Percentiles rank a stretch among this genome's conserved stretches.
Evolutionary conservation across 2,329 filamentous ascomycete species (phyloP).

Genomic region (Colletotrichum aenigma): DNA sequence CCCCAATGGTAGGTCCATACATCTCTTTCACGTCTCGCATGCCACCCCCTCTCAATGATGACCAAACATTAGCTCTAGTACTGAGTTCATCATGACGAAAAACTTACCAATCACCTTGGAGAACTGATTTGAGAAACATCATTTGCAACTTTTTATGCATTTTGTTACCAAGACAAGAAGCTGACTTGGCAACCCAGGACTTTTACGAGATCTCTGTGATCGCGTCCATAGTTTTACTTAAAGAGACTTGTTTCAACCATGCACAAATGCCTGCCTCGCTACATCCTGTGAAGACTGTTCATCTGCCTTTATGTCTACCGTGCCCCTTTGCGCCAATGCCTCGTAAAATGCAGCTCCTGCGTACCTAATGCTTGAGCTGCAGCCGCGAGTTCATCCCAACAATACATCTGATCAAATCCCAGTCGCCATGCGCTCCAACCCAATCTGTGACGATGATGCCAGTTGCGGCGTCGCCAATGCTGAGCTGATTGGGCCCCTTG

Average conservation of each 20-base stretch:
- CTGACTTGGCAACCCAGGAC: conserved; percentile 2
- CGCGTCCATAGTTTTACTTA: not conserved
- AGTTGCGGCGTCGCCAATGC: conserved; percentile 74
- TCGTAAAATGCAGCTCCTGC: not conserved
- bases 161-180: not conserved
- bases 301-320: not conserved
- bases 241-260: not conserved
- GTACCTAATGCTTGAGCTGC: conserved; percentile 47
- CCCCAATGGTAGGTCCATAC: not conserved
- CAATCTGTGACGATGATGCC: conserved; percentile 93
- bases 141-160: conserved; percentile 2
- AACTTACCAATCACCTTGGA: conserved; percentile 62
- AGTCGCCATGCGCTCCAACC: conserved; percentile 86
- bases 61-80: conserved; percentile 47
- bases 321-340: not conserved
- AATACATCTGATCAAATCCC: conserved; percentile 87
- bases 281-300: not conserved
- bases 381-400: conserved; percentile 87
- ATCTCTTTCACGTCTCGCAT: not conserved
- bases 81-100: conserved; percentile 63
- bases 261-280: not conserved
- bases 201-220: not conserved
- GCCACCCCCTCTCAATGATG: conserved; percentile 47
- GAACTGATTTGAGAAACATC: conserved; percentile 55
- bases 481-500: conserved; percentile 52